Evolutionary conservation across 2,329 filamentous ascomycete genomes (phyloP), one percentile per base, ranked within the genome.

Genomic region (Diaporthe citriasiana): DNA sequence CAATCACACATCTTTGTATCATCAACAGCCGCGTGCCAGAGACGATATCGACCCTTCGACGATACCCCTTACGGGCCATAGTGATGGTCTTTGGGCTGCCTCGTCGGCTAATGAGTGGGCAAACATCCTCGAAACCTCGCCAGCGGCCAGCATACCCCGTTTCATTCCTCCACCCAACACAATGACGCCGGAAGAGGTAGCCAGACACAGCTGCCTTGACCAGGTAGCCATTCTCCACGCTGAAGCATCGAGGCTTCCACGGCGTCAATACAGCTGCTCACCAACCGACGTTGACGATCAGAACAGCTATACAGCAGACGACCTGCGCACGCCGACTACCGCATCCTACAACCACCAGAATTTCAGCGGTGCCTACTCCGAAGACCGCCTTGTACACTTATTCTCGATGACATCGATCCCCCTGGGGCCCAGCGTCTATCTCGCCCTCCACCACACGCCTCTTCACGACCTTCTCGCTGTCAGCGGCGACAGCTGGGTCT

Each of bases 391-490:
- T 33, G 38, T 66, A n/a, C 45, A 74, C 72, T 78, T 89, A 25
- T 91, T 90, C 78, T 79, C 84, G 0, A 78, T 77, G 66, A 87
- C 84, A 17, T 82, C 85, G 19, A 19, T 25, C 4, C 8, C 27
- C 19, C 56, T 50, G 33, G 80, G 85, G 25, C 87, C 85, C 63
- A 87, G 88, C 78, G 87, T 88, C 0, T 91, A 90, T 78, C 81
- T 91, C 25, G 89, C 90, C 1, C 82, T 92, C 1, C 85, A 90
- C 76, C 83, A 89, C 78, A 90, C 89, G 0, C 90, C 89, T n/a
- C 85, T 92, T 6, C 86, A 87, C 75, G 86, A 87, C 76, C 84
- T 91, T 0, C 84, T 92, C 25, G 88, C 89, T 15, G 88, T 91
- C 10, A 87, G 87, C 38, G 89, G 89, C 63, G 87, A 91, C 75